A percentile compares a stretch with the other conserved stretches of the same genome.
phyloP scores from a whole-genome alignment of 2,329 filamentous ascomycete species.

The Trichoderma lentiforme region DNA sequence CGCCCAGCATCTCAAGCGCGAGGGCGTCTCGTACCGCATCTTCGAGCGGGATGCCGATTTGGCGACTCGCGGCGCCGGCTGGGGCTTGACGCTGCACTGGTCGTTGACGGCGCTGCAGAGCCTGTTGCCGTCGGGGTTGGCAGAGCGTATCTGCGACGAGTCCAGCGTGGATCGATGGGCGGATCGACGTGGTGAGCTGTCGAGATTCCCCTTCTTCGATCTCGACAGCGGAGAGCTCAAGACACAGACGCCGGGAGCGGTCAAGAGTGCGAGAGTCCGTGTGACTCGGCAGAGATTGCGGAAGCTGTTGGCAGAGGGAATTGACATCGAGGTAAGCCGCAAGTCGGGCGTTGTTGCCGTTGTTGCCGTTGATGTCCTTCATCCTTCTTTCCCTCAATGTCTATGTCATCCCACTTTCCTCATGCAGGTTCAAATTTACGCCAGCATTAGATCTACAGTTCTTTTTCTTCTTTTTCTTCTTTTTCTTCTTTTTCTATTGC shows the following conservation, averaged over 20 bases:
- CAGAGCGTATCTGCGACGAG: conserved; percentile 41
- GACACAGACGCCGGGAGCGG: conserved; percentile 41
- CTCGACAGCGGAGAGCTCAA: conserved; percentile 46
- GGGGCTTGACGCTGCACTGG: conserved; percentile 65
- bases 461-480: not conserved
- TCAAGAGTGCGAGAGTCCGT: conserved; percentile 43
- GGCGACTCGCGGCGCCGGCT: conserved; percentile 49
- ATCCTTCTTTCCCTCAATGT: not conserved
- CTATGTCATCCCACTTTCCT: not conserved
- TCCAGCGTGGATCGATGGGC: conserved; percentile 53
- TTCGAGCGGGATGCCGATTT: conserved; percentile 52
- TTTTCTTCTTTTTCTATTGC: not conserved
- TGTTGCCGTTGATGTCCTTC: not conserved
- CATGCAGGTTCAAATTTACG: not conserved
- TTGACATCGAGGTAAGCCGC: conserved; percentile 44
- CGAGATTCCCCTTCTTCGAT: conserved; percentile 55
- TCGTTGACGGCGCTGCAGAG: conserved; percentile 50
- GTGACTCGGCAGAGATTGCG: conserved; percentile 47
- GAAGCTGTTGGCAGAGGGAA: conserved; percentile 41
- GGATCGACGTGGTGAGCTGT: conserved; percentile 43
- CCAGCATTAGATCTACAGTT: not conserved
- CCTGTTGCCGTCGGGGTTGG: conserved; percentile 48
- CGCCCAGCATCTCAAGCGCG: conserved; percentile 33
- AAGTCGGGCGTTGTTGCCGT: not conserved
- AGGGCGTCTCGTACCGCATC: conserved; percentile 42